Evolutionary conservation across 2,329 filamentous ascomycete species (phyloP).

Genomic region (Colletotrichum horii): DNA sequence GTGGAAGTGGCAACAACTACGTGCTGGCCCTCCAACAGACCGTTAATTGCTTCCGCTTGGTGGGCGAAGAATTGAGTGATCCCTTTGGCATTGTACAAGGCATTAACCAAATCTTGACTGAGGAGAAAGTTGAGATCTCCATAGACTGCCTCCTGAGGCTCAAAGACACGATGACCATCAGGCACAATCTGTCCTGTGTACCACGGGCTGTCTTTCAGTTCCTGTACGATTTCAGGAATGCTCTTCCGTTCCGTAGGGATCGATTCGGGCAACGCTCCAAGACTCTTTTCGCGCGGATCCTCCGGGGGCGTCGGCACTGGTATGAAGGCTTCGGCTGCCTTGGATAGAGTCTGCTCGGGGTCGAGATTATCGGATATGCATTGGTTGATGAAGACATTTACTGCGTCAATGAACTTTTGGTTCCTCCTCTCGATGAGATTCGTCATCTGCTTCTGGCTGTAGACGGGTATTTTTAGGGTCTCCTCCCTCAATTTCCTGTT

Average conservation of each 20-base stretch:
- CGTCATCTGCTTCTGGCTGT: constrained; percentile 91
- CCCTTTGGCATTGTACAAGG: constrained; percentile 87
- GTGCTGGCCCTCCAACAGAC: constrained; percentile 79
- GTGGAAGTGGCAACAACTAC: constrained; percentile 96
- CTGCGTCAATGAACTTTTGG: constrained; percentile 77
- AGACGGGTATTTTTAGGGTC: constrained; percentile 89
- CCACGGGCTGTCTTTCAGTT: constrained; percentile 83
- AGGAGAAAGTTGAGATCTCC: constrained; percentile 85
- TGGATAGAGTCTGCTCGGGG: constrained; percentile 68
- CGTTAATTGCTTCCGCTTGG: constrained; percentile 92
- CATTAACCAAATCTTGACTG: constrained; percentile 93
- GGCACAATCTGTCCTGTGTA: constrained; percentile 93
- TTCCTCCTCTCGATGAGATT: constrained; percentile 89
- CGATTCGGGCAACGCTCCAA: constrained; percentile 62
- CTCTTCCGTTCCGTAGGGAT: constrained; percentile 83
- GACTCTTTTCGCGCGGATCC: constrained; percentile 33
- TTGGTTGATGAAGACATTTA: constrained; percentile 77
- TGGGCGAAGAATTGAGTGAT: constrained; percentile 90
- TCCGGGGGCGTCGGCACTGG: constrained; percentile 60
- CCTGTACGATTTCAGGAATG: constrained; percentile 83
- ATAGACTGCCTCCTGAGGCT: constrained; percentile 80
- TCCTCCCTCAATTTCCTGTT: constrained; percentile 75
- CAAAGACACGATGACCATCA: constrained; percentile 89
- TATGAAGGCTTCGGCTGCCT: constrained; percentile 63
- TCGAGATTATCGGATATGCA: constrained; percentile 71